Base-by-base conservation (phyloP, 2,329 filamentous ascomycete genomes). In the Talaromyces sp. region DNA sequence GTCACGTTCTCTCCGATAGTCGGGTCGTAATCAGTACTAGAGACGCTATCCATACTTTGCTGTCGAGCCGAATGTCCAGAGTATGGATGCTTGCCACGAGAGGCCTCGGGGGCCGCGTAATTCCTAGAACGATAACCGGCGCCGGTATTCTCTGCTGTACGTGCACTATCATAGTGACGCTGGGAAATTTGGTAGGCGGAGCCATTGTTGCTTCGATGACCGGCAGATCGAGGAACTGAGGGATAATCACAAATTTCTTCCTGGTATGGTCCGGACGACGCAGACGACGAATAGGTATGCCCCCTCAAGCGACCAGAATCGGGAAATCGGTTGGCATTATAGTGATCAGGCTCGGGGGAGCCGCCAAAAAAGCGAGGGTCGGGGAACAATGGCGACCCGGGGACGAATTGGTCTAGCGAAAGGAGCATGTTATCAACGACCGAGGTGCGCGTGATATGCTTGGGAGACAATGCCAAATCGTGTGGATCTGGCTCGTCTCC, bases 371-470 rank as follows among this genome's bases (percentile, higher is more conserved):
- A 64, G 25, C 72, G 71, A 59, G 73, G 72, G 57, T 76, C 74
- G 47, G 73, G 72, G 55, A 76, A 63, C 9, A 74, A 60, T 3
- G 73, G 73, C 42, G 75, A 70, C 13, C 71, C 68, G 2, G 72
- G 65, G 47, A 85, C 88, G 71, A 93, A 87, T 75, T 93, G 90
- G 76, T 96, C 93, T 65, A 99, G 87, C 47, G 93, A 96, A 66
- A 95, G 82, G 63, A 98, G 86, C 89, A 99, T 95, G 75, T 97
- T 96, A 76, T 95, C 90, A 63, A 99, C 92, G 67, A 99, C 87
- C 39, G 93, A 97, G 72, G 96, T 91, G 67, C 93, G 87, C 47
- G 90, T 91, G 65, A 91, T 86, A 72, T 91, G 86, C 64, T 88
- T 83, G 55, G 89, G 86, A 57, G 88, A 88, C 69, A 96, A 82